A percentile compares a stretch with the other conserved stretches of the same genome.
phyloP scores from a whole-genome alignment of 352 stramenopile genomes.

The Stephanocyclus meneghinianus region DNA sequence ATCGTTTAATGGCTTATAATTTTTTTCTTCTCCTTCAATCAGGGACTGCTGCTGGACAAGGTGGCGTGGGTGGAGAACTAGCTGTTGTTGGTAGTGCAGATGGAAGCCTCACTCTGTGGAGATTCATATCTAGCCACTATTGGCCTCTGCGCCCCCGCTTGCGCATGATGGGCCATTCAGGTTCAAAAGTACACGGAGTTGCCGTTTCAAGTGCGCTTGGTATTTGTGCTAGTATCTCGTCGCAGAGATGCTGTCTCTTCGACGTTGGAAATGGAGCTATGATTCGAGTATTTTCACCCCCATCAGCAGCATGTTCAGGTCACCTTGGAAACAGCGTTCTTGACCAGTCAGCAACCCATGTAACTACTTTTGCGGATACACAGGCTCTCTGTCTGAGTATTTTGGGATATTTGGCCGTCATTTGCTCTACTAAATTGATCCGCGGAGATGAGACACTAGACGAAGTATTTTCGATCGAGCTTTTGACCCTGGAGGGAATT shows the following conservation, averaged over 20 bases:
- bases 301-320: slow-evolving; percentile 39
- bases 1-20: neutral
- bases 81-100: slow-evolving; percentile 80
- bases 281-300: slow-evolving; percentile 74
- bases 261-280: slow-evolving; percentile 81
- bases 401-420: slow-evolving; percentile 72
- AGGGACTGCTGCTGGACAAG: slow-evolving; percentile 72
- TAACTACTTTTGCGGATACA: slow-evolving; percentile 69
- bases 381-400: slow-evolving; percentile 72
- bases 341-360: slow-evolving; percentile 12
- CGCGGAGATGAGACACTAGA: slow-evolving; percentile 34
- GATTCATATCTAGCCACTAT: slow-evolving; percentile 84
- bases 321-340: slow-evolving; percentile 35
- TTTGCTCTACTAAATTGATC: slow-evolving; percentile 73
- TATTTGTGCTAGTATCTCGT: slow-evolving; percentile 75
- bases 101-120: slow-evolving; percentile 77
- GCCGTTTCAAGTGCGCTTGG: slow-evolving; percentile 72
- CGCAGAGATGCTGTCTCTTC: slow-evolving; percentile 72
- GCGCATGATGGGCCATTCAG: slow-evolving; percentile 69
- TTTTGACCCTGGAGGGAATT: slow-evolving; percentile 80
- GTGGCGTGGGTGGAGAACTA: slow-evolving; percentile 82
- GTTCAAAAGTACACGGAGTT: slow-evolving; percentile 65
- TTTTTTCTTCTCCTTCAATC: neutral
- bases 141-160: slow-evolving; percentile 77
- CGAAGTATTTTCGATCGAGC: slow-evolving; percentile 72